A percentile compares a stretch with the other conserved stretches of the same genome.
These are phyloP conservation scores for Eucalyptus viminalis DNA, from an alignment of 345 rosid species.

Conservation along the genomic window DNA sequence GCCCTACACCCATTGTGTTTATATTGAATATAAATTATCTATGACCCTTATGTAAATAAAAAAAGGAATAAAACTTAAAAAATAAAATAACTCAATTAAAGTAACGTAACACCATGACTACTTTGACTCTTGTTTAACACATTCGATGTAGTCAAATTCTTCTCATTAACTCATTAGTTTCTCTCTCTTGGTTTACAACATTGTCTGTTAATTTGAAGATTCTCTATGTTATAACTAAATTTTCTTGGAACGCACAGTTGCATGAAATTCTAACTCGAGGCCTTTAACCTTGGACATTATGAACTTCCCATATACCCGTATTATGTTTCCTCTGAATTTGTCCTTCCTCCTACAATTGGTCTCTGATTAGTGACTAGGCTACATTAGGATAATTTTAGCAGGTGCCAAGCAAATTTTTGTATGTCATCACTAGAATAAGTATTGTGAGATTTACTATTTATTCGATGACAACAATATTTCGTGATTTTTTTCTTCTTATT, in stretches of 20 bases:
- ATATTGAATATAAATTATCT: too few relatives aligned
- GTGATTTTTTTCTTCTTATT: not conserved
- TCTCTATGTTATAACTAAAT: not conserved
- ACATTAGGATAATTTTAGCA: not conserved
- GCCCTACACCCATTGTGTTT: too few relatives aligned
- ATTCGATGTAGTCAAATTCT: not conserved
- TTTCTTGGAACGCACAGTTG: not conserved
- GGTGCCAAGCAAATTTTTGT: not conserved
- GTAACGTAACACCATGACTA: not conserved
- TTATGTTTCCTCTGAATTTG: not conserved
- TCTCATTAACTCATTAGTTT: not conserved
- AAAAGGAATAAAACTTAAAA: too few relatives aligned
- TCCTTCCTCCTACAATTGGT: not conserved
- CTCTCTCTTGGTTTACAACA: not conserved
- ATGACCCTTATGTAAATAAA: too few relatives aligned
- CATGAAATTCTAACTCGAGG: not conserved
- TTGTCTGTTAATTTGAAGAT: not conserved
- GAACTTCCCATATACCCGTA: not conserved
- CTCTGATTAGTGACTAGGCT: not conserved
- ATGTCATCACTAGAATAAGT: not conserved
- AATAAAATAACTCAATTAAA: too few relatives aligned
- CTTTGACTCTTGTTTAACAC: not conserved
- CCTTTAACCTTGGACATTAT: not conserved
- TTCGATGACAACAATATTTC: not conserved
- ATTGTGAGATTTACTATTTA: not conserved